phyloP scores from a whole-genome alignment of 2,329 filamentous ascomycete species.

The Curvularia sp. region DNA sequence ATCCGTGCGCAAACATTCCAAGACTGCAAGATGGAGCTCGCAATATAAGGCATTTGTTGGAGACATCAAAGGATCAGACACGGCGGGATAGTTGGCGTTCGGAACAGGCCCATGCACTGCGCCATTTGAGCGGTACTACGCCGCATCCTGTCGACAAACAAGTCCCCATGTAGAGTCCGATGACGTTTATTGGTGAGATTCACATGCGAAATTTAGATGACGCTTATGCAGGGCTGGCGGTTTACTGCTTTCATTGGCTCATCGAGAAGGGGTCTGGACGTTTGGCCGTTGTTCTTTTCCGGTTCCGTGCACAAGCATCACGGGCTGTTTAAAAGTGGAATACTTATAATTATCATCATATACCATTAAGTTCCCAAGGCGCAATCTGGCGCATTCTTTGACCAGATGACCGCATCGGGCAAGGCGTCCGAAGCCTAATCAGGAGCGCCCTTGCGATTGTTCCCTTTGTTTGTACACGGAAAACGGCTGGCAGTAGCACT shows the following conservation, averaged over 20 bases:
- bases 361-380: background rate
- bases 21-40: background rate
- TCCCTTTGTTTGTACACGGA: conserved; percentile 26
- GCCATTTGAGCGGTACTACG: background rate
- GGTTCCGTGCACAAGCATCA: background rate
- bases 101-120: background rate
- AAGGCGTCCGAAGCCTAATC: conserved; percentile 14
- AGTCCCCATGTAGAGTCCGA: background rate
- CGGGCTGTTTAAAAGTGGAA: background rate
- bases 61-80: background rate
- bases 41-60: background rate
- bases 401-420: conserved; percentile 5
- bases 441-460: conserved; percentile 16
- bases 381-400: conserved; percentile 9
- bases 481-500: conserved; percentile 10
- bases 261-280: background rate
- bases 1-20: too few relatives aligned
- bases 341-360: background rate
- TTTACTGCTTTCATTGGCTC: background rate
- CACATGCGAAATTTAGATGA: background rate
- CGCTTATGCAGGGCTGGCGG: background rate
- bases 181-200: background rate
- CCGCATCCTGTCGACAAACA: background rate
- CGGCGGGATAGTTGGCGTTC: background rate
- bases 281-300: background rate